Base-by-base conservation (phyloP, 345 rosid species). In the Punica granatum region DNA sequence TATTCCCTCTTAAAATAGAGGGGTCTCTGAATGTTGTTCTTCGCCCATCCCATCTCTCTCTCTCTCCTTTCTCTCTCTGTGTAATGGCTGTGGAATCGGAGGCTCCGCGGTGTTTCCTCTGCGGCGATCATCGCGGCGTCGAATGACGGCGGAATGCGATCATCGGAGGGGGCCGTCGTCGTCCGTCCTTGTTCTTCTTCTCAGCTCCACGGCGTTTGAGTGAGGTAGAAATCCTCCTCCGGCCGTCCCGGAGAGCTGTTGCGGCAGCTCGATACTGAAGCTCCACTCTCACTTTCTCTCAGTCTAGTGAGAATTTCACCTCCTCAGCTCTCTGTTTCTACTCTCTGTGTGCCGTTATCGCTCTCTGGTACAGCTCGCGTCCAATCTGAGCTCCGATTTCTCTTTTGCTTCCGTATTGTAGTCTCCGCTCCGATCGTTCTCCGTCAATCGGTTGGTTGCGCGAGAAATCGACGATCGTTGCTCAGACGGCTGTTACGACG, bases 21-120 rank as follows among this genome's bases (percentile, higher is more conserved):
- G 67, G n/a, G n/a, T n/a, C n/a, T 32, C 48, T 76, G 80, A 74
- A 73, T 71, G 71, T 67, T 73, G 82, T 73, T 78, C 81, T 72
- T 69, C 48, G n/a, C 15, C 37, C 18, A n/a, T 18, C 60, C 70
- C 41, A 69, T 58, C 60, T 43, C 59, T 46, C 56, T 61, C 58
- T 49, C 49, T 65, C 53, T 26, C 48, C 56, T 62, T 39, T 26
- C 44, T 31, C 67, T 26, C 56, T 32, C 63, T 26, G 16, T 33
- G 19, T 9, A 5, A 63, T n/a, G 23, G 59, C 59, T 53, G 30
- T 60, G 58, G 67, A 71, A 66, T 68, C 69, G 46, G 63, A 54
- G 32, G 25, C 67, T 71, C 80, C 75, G 15, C 49, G 65, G 32
- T n/a, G 65, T 35, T 62, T 28, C 7, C 43, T 35, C 36, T 4